These are phyloP conservation scores for Colletotrichum kahawae DNA, from an alignment of 2,329 filamentous ascomycete genomes.

Conservation along the genomic window DNA sequence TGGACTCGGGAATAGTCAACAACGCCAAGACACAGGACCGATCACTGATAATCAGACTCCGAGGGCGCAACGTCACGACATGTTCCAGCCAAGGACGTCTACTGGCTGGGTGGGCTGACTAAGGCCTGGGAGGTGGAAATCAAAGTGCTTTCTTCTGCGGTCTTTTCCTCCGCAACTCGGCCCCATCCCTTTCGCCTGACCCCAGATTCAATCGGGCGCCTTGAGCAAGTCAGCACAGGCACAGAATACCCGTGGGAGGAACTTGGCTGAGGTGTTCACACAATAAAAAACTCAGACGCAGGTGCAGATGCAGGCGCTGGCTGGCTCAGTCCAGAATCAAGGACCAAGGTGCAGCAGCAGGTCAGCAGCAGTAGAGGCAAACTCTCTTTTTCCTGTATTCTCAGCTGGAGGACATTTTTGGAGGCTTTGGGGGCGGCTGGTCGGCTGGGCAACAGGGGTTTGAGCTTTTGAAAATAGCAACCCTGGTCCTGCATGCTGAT, in stretches of 20 bases:
- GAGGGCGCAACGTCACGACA: not conserved
- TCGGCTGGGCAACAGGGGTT: slow-evolving; percentile 18
- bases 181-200: not conserved
- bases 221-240: not conserved
- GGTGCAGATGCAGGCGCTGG: not conserved
- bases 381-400: slow-evolving; percentile 5
- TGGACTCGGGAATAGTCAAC: not conserved
- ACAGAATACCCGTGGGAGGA: not conserved
- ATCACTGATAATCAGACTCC: not conserved
- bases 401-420: not conserved
- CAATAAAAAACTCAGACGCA: not conserved
- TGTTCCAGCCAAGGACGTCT: not conserved
- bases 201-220: not conserved
- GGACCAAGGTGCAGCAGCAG: not conserved
- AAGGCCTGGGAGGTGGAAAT: not conserved
- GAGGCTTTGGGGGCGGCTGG: slow-evolving; percentile 1
- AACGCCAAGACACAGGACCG: not conserved
- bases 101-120: not conserved
- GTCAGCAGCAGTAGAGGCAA: slow-evolving; percentile 1
- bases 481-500: slow-evolving; percentile 20
- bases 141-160: not conserved
- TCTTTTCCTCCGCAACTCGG: not conserved
- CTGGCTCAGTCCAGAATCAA: not conserved
- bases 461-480: slow-evolving; percentile 15
- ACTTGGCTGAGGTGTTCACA: not conserved